Evolutionary conservation across 805 yeast genomes (phyloP).

Genomic region (Saccharomycopsis javanensis): DNA sequence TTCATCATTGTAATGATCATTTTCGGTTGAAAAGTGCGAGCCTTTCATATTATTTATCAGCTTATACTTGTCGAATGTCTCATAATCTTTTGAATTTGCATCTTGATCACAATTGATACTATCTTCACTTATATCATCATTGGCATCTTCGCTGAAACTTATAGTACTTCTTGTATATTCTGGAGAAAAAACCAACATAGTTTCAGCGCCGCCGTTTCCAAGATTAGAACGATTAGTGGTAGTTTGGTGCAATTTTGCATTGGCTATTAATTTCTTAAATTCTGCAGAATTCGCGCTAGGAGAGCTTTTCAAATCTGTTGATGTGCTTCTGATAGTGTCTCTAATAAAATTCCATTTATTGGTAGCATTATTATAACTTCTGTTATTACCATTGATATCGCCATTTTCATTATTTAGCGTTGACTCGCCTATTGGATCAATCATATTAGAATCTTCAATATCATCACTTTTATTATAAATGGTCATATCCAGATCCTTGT

Average conservation of each 20-base stretch:
- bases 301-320: conserved; percentile 30
- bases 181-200: not conserved
- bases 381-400: not conserved
- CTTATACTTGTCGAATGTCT: not conserved
- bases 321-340: not conserved
- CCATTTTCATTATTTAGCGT: not conserved
- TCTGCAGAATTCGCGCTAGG: conserved; percentile 43
- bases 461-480: not conserved
- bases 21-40: not conserved
- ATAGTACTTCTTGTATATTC: not conserved
- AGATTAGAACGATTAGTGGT: not conserved
- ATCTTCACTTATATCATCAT: not conserved
- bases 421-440: not conserved
- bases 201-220: not conserved
- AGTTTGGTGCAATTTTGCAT: not conserved
- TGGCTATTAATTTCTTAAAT: conserved; percentile 25
- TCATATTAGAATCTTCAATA: not conserved
- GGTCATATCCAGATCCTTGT: not conserved
- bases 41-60: not conserved
- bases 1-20: not conserved
- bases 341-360: not conserved
- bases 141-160: not conserved
- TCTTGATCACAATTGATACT: not conserved
- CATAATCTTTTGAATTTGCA: not conserved
- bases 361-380: too few species aligned